Base-by-base conservation (phyloP, 2,329 filamentous ascomycete species). In the Dryadomyces sulphureus region DNA sequence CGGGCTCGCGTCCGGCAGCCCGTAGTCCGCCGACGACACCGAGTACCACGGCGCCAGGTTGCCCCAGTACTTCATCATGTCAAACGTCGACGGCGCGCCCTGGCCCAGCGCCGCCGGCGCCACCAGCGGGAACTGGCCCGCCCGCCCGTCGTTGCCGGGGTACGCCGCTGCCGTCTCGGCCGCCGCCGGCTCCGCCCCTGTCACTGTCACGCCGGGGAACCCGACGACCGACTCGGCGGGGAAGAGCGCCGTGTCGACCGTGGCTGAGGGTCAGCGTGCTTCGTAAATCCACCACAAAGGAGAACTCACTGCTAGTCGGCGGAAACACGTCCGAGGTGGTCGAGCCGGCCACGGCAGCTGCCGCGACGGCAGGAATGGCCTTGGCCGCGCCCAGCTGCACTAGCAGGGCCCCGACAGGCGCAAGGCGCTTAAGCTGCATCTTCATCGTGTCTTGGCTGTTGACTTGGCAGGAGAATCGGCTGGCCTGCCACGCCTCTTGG, bases 31-130 rank as follows among this genome's bases (percentile, higher is more conserved):
- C 1, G 58, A 61, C 1, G 54, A 53, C n/a, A 60, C 34, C 1
- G 59, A 60, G 45, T 59, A 61, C 59, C 59, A 60, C 2, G 58
- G 59, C 17, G 58, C 57, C 43, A 61, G 45, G 27, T 61, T 61
- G 32, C 58, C 59, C 58, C 59, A 61, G 39, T 57, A 56, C 42
- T 52, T 57, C 44, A 53, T 57, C 38, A 60, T 55, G 50, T 60
- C 56, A 34, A 60, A 58, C 4, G 50, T 50, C 4, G 55, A 42
- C 30, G 35, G 51, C 9, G 27, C 38, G 14, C 49, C 49, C 11
- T 57, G 50, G 20, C 56, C 57, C 14, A 56, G 53, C 3, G 57
- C 54, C 40, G 53, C 48, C 5, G 57, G 52, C 2, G 54, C 53
- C 5, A 57, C 49, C n/a, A 60, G 54, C 7, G 59, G 59, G 47